phyloP scores from a whole-genome alignment of 2,329 filamentous ascomycete genomes.

The Beauveria pseudobassiana region DNA sequence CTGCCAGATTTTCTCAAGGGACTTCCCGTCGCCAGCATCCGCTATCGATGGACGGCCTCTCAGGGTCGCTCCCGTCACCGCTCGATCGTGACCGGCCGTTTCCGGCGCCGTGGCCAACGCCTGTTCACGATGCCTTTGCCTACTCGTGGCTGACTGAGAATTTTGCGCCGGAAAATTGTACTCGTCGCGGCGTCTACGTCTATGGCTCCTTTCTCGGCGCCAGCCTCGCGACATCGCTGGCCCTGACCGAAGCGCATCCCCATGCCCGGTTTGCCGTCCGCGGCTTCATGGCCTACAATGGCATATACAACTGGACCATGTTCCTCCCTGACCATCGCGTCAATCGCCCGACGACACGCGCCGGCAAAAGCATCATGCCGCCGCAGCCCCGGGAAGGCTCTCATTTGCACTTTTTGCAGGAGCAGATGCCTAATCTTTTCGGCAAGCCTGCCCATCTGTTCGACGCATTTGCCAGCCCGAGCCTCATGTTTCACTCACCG shows the following conservation, averaged over 20 bases:
- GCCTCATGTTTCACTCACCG: conserved; percentile 50
- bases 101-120: conserved; percentile 43
- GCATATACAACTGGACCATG: conserved; percentile 58
- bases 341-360: conserved; percentile 23
- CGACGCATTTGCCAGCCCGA: conserved; percentile 52
- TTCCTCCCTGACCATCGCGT: conserved; percentile 47
- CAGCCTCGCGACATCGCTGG: conserved; percentile 47
- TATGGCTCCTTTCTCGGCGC: conserved; percentile 53
- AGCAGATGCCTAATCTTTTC: conserved; percentile 38
- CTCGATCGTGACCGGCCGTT: conserved; percentile 11
- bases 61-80: conserved; percentile 12
- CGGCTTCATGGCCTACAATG: conserved; percentile 50
- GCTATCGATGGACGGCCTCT: conserved; percentile 45
- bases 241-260: conserved; percentile 46
- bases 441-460: conserved; percentile 41
- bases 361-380: conserved; percentile 14
- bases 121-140: conserved; percentile 49
- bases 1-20: conserved; percentile 35
- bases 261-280: conserved; percentile 39
- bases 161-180: conserved; percentile 28
- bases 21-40: conserved; percentile 45
- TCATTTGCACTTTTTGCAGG: conserved; percentile 30
- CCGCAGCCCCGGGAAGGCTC: conserved; percentile 23
- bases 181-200: conserved; percentile 34
- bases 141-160: conserved; percentile 45